Evolutionary conservation across 371 early-diverging fungal species (phyloP).

Genomic region (Apophysomyces ossiformis): DNA sequence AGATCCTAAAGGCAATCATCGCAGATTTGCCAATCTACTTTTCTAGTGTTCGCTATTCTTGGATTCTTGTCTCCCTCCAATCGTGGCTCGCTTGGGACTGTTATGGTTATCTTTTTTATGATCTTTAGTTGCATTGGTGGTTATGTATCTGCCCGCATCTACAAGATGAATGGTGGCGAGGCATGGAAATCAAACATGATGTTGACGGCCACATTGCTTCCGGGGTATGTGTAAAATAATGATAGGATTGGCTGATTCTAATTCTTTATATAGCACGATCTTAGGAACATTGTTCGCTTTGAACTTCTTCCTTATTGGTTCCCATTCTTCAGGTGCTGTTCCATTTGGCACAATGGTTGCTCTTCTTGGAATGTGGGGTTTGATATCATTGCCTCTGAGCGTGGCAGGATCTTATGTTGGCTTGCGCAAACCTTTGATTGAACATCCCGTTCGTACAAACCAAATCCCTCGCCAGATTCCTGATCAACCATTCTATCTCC

Average conservation of each 20-base stretch:
- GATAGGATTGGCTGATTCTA: constrained; percentile 8
- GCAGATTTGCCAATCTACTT: background rate
- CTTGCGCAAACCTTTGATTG: constrained; percentile 82
- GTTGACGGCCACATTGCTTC: constrained; percentile 86
- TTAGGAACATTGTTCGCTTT: constrained; percentile 75
- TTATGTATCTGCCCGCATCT: constrained; percentile 85
- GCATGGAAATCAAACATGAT: constrained; percentile 83
- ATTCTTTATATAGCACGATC: constrained; percentile 50
- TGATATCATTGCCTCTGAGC: constrained; percentile 88
- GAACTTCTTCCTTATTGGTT: constrained; percentile 89
- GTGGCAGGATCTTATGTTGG: constrained; percentile 94
- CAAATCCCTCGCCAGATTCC: constrained; percentile 94
- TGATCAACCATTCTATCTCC: constrained; percentile 76
- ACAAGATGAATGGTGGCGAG: constrained; percentile 94
- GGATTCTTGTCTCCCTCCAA: constrained; percentile 96
- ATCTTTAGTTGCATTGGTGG: constrained; percentile 87
- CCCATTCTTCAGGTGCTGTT: constrained; percentile 91
- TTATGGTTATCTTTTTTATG: constrained; percentile 90
- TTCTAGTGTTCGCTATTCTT: constrained; percentile 87
- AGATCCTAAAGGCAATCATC: background rate
- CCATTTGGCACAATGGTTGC: constrained; percentile 91
- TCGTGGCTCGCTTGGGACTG: constrained; percentile 91
- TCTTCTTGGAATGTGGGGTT: constrained; percentile 84
- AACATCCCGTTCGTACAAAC: constrained; percentile 90
- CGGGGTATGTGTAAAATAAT: constrained; percentile 58